Conservation (phyloP, 2,329 filamentous ascomycete genomes). For the Colletotrichum cereale region DNA sequence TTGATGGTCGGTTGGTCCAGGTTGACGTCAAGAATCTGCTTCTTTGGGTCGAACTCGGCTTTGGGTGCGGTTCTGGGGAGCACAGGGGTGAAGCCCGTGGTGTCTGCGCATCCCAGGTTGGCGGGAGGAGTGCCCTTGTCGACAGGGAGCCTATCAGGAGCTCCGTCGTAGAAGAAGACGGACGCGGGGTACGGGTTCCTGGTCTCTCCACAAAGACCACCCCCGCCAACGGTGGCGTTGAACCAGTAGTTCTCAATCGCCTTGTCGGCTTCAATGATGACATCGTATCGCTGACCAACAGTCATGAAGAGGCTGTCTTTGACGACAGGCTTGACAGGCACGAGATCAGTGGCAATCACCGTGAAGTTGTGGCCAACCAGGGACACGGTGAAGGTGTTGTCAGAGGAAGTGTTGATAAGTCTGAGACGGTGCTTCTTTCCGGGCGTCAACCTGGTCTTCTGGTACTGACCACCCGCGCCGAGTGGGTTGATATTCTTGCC, state of each 20-base stretch:
- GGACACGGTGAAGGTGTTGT: conserved; percentile 63
- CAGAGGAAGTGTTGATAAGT: conserved; percentile 64
- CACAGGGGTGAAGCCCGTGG: conserved; percentile 42
- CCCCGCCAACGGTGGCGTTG: conserved; percentile 49
- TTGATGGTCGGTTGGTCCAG: conserved; percentile 40
- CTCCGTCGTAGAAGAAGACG: conserved; percentile 54
- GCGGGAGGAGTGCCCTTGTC: conserved; percentile 43
- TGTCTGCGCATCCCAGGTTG: conserved; percentile 42
- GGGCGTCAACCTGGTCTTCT: conserved; percentile 49
- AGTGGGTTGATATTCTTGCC: conserved; percentile 53
- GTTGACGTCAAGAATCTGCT: conserved; percentile 42
- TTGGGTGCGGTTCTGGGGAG: conserved; percentile 44
- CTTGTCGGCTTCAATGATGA: conserved; percentile 53
- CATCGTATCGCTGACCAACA: conserved; percentile 59
- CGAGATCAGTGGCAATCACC: conserved; percentile 66
- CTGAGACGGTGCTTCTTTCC: conserved; percentile 64
- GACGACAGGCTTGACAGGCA: conserved; percentile 63
- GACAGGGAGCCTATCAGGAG: conserved; percentile 47
- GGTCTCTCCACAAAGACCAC: conserved; percentile 48
- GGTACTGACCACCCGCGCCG: conserved; percentile 48
- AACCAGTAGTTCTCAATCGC: conserved; percentile 57
- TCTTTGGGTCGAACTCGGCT: conserved; percentile 44
- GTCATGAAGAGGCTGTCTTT: conserved; percentile 63
- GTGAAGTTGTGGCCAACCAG: conserved; percentile 65
- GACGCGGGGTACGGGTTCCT: conserved; percentile 50